Evolutionary conservation across 192 early-diverging fungal genomes (phyloP), one percentile per base, ranked within the genome.

Genomic region (Coemansia sp.): DNA sequence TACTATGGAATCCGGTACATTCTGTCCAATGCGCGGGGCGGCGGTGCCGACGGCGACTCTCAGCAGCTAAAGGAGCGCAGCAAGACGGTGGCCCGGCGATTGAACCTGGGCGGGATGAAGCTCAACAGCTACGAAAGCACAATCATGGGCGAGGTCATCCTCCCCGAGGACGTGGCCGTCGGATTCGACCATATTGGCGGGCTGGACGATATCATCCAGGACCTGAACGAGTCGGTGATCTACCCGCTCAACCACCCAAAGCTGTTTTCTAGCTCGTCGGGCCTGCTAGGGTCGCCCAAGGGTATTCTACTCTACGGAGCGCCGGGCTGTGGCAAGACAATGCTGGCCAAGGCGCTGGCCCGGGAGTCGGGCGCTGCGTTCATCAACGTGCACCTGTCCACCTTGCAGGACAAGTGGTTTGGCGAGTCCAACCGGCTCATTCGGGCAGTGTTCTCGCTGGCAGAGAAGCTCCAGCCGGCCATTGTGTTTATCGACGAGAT

Each of bases 401-500:
- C 96, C 9, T 74, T 99, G 54, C 92, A 90, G 11, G 93, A 99
- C 67, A 97, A 99, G 72, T 99, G 90, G 83, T 97, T 91, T 76
- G 94, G 94, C 23, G 94, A 97, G 64, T 90, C 87, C 20, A 94
- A 99, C 66, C 93, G 94, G 49, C 78, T 99, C 16, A 85, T 90
- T 10, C 77, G 88, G 8, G 96, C 89, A 0, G 75, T 99, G 29
- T 99, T 99, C 57, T 85, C 90, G 3, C 71, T 98, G 23, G 96
- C 96, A 2, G 74, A 81, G 37, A 99, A 99, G 72, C 78, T 99
- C 29, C 84, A 95, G 58, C 96, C 96, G 0, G 74, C 84, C 19
- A 99, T 99, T 45, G 85, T 99, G 17, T 99, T 99, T 62, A 99
- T 99, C 65, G 96, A 99, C 74, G 96, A 99, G 62, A 98, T 99